phyloP scores from a whole-genome alignment of 2,329 filamentous ascomycete species.

The Xylariaceae sp. region DNA sequence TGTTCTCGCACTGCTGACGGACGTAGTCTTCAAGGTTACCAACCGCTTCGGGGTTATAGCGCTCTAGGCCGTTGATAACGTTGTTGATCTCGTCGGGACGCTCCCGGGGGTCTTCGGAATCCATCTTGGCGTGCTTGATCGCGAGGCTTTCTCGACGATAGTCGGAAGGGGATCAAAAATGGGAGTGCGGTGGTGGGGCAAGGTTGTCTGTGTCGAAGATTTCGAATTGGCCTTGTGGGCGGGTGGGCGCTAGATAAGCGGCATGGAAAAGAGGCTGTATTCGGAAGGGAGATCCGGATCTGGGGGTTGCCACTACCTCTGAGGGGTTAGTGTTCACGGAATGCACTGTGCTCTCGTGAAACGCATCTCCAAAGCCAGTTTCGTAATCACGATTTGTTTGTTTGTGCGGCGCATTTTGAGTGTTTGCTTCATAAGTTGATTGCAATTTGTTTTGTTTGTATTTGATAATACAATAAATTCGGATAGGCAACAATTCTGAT shows the following conservation, averaged over 20 bases:
- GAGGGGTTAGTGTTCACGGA: background rate
- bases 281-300: background rate
- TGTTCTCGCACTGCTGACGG: slow-evolving; percentile 86
- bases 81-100: slow-evolving; percentile 84
- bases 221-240: slow-evolving; percentile 31
- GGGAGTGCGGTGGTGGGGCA: slow-evolving; percentile 28
- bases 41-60: slow-evolving; percentile 98
- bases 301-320: background rate
- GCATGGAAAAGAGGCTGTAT: background rate
- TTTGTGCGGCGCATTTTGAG: too few relatives aligned
- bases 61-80: slow-evolving; percentile 95
- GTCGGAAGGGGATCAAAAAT: slow-evolving; percentile 24
- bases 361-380: background rate
- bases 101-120: slow-evolving; percentile 82
- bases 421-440: too few relatives aligned
- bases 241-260: slow-evolving; percentile 10
- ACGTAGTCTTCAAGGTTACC: slow-evolving; percentile 92
- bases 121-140: slow-evolving; percentile 44
- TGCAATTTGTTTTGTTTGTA: too few relatives aligned
- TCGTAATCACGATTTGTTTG: background rate
- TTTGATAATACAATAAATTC: too few relatives aligned
- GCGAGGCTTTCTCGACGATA: slow-evolving; percentile 26
- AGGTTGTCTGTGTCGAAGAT: slow-evolving; percentile 17
- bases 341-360: background rate
- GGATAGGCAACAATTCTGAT: too few relatives aligned